These are phyloP conservation scores for Plenodomus lindquistii DNA, from an alignment of 2,329 filamentous ascomycete species.

Conservation along the genomic window DNA sequence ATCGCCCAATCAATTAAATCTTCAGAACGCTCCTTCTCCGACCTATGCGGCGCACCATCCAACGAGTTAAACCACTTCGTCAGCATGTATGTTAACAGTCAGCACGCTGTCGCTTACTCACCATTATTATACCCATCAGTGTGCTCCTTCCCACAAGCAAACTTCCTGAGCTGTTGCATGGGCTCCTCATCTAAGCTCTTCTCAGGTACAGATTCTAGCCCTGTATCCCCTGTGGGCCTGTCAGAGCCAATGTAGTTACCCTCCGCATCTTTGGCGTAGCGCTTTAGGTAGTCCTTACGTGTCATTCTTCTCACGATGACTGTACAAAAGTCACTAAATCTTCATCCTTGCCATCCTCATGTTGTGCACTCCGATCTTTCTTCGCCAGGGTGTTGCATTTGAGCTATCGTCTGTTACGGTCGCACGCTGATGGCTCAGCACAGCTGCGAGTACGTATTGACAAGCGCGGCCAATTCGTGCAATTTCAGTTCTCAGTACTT, in stretches of 20 bases:
- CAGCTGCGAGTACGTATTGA: no score
- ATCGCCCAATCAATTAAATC: no score
- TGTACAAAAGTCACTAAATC: no score
- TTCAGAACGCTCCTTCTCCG: no score
- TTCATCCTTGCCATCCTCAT: no score
- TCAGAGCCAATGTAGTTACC: conserved; percentile 35
- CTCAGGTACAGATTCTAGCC: conserved; percentile 29
- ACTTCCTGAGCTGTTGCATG: conserved; percentile 28
- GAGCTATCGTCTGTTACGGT: conserved; percentile 1
- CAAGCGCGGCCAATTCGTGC: no score
- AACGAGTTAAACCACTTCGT: not conserved
- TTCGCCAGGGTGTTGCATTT: conserved; percentile 2
- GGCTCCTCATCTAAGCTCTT: conserved; percentile 33
- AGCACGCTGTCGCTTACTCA: conserved; percentile 2
- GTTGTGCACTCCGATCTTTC: no score
- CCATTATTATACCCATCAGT: conserved; percentile 6
- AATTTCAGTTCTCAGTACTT: no score
- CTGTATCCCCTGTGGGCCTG: conserved; percentile 22
- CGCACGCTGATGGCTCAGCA: no score
- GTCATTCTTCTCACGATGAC: conserved; percentile 33
- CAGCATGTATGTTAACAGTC: not conserved
- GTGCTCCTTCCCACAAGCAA: conserved; percentile 31
- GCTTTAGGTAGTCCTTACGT: conserved; percentile 29
- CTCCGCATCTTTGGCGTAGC: conserved; percentile 32
- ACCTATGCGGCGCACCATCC: not conserved